Base-by-base conservation (phyloP, 2,329 filamentous ascomycete genomes). In the Xylaria sp. region DNA sequence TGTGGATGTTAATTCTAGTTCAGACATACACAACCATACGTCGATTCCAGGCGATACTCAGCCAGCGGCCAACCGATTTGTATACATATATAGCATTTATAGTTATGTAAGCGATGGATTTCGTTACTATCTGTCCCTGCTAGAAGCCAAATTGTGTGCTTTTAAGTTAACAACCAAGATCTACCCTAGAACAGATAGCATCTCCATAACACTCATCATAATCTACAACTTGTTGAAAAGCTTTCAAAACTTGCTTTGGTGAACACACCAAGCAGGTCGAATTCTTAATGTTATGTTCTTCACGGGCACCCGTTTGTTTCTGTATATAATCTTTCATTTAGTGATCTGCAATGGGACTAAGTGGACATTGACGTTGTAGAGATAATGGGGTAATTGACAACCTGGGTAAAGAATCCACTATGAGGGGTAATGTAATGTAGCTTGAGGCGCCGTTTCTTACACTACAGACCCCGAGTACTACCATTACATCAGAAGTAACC, bases 401-500 rank as follows among this genome's bases (percentile, higher is more conserved):
- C 32, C 29, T 32, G 29, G 5, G 29, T 32, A 35, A 35, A 35
- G 32, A 6, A 54, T 35, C 27, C 27, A 53, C 16, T 21, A 21
- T 32, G 51, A 54, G 25, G 25, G 18, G 51, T 29, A 32, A 10
- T 21, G 25, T 50, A 25, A 27, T 4, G 23, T 23, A 47, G 29
- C 29, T 35, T 35, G 32, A 47, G 44, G 44, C 18, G 3, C 9
- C 8, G n/a, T 25, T 25, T 48, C 44, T 21, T 48, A 18, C 21
- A 29, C 48, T 18, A 51, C 13, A n/a, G 25, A 51, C 25, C 44
- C 44, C 25, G 12, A 51, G 25, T 54, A 54, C 25, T 44, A 58
- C 35, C 13, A 42, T 42, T 37, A n/a, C 53, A 55, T 3, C 12
- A 27, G 54, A 42, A 57, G 53, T 57, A 55, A 37, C 32, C 6